Conservation (phyloP, 129 eudicot species). For the Silybum marianum region DNA sequence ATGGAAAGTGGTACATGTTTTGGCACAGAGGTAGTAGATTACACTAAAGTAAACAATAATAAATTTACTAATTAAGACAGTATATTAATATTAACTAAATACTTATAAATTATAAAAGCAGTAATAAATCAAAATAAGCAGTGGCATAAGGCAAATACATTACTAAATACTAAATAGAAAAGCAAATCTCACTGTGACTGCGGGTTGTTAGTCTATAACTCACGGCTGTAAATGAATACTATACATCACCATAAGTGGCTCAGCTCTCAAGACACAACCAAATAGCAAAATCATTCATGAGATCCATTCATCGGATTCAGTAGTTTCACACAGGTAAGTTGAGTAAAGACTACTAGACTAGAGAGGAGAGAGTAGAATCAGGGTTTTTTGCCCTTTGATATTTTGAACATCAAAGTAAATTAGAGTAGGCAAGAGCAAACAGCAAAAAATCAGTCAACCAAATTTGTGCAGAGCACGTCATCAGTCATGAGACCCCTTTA, state of each 20-base stretch:
- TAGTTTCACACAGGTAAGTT: background rate
- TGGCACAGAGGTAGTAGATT: background rate
- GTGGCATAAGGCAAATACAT: background rate
- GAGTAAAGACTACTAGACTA: background rate
- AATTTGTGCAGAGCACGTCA: background rate
- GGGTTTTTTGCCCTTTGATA: background rate
- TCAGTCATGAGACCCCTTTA: background rate
- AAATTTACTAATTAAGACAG: no score
- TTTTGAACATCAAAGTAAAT: background rate
- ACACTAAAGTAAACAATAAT: background rate
- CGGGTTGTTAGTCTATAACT: no score
- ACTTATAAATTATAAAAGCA: no score
- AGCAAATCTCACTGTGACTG: no score
- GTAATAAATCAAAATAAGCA: background rate
- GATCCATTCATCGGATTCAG: background rate
- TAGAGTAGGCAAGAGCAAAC: background rate
- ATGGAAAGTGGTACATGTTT: background rate
- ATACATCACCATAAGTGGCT: no score
- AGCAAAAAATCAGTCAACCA: background rate
- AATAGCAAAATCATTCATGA: background rate
- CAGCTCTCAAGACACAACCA: no score
- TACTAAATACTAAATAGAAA: no score
- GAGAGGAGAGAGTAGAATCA: background rate
- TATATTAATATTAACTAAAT: no score
- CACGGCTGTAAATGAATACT: no score